These are phyloP conservation scores for Lasiodiplodia sp. DNA, from an alignment of 2,329 filamentous ascomycete species.

Conservation along the genomic window DNA sequence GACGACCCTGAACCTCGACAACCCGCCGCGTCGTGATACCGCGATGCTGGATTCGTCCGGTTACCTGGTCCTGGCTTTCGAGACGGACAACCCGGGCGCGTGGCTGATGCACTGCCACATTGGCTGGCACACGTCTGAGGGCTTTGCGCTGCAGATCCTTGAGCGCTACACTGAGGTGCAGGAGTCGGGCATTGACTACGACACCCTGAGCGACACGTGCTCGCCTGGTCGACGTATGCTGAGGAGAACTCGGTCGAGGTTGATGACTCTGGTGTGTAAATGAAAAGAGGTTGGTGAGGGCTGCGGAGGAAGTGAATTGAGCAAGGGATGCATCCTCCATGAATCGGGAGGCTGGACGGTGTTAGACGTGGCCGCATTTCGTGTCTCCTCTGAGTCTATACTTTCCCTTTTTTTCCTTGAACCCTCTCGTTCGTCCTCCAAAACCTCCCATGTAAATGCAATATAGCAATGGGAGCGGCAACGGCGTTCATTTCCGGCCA, in stretches of 20 bases:
- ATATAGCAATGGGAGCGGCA: not conserved
- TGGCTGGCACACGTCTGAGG: slow-evolving; percentile 42
- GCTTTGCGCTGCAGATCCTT: slow-evolving; percentile 61
- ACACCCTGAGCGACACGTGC: slow-evolving; percentile 19
- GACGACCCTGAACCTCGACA: slow-evolving; percentile 43
- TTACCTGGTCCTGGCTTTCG: slow-evolving; percentile 62
- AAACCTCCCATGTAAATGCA: not conserved
- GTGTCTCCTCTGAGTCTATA: not conserved
- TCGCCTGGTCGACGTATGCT: slow-evolving; percentile 25
- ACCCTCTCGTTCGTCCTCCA: not conserved
- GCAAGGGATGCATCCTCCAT: not conserved
- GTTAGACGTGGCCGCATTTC: not conserved
- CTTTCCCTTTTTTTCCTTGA: not conserved
- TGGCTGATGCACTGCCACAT: slow-evolving; percentile 34
- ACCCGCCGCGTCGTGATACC: slow-evolving; percentile 48
- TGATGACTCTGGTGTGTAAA: slow-evolving; percentile 25
- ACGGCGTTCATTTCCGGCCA: not conserved
- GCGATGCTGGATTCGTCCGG: slow-evolving; percentile 35
- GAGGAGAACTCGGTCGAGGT: slow-evolving; percentile 9
- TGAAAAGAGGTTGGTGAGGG: not conserved
- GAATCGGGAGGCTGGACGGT: not conserved
- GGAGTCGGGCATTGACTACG: slow-evolving; percentile 22
- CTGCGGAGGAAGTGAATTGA: not conserved
- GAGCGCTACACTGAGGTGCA: slow-evolving; percentile 48
- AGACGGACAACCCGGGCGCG: slow-evolving; percentile 60